Evolutionary conservation across 2,329 filamentous ascomycete genomes (phyloP), one percentile per base, ranked within the genome.

Genomic region (Ampelomyces quisqualis): DNA sequence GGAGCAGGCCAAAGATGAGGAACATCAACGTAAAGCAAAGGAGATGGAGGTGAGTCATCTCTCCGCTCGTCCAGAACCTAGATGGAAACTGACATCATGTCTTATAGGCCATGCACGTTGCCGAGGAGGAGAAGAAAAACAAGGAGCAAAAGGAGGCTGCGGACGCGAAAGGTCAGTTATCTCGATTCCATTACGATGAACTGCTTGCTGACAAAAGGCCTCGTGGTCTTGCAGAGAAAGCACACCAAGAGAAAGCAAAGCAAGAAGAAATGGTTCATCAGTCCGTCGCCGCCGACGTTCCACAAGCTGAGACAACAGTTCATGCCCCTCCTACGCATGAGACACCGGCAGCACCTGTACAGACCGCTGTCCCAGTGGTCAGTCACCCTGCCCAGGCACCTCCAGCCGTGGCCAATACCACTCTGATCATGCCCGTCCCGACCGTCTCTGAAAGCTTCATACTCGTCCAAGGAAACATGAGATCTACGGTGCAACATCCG

Each of bases 61-160:
- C 23, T n/a, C n/a, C n/a, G n/a, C n/a, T n/a, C n/a, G n/a, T n/a
- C n/a, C n/a, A n/a, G n/a, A n/a, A n/a, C n/a, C n/a, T n/a, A n/a
- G n/a, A n/a, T 26, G 4, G 4, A 10, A 26, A 26, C 4, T 26
- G 23, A 9, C 23, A 26, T 26, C 9, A 26, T 5, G 13, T 26
- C 8, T 26, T 3, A 11, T n/a, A 39, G 36, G 47, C 49, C 23
- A 52, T 52, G 49, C 49, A 52, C 18, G 49, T 33, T 15, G 40
- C 33, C 3, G 33, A 40, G 15, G 40, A 47, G 20, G 13, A 47
- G 32, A 34, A 40, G 21, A 45, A 48, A 17, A 32, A 31, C 7
- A 34, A 38, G 13, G 40, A 44, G n/a, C 33, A 40, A 3, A 38
- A 40, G 24, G 35, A 33, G 38, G 41, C 36, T 19, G 40, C 34